Evolutionary conservation across 2,329 filamentous ascomycete genomes (phyloP).

Genomic region (Coniosporium tulheliwenetii): DNA sequence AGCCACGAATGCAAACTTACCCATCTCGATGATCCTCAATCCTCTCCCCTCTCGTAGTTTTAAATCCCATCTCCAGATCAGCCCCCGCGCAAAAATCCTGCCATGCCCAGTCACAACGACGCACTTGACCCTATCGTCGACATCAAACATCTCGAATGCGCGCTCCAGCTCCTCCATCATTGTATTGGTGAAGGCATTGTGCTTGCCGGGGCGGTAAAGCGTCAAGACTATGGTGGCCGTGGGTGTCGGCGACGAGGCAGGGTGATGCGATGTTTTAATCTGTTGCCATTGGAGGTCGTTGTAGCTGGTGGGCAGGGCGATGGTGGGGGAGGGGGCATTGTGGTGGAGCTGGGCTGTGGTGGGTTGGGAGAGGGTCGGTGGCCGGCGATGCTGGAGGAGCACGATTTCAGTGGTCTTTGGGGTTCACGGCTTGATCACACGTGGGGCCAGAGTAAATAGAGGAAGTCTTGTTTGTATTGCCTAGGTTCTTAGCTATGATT

Average conservation of each 20-base stretch:
- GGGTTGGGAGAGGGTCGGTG: too few species aligned
- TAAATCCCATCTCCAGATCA: constrained; percentile 38
- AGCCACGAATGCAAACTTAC: constrained; percentile 14
- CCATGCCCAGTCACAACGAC: constrained; percentile 39
- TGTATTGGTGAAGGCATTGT: constrained; percentile 53
- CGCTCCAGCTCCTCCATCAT: constrained; percentile 47
- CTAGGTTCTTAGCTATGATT: too few species aligned
- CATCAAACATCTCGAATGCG: constrained; percentile 35
- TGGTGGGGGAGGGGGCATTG: constrained; percentile 2
- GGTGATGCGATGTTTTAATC: constrained; percentile 26
- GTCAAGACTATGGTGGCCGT: constrained; percentile 49
- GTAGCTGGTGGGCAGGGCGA: constrained; percentile 22
- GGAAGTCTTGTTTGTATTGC: too few species aligned
- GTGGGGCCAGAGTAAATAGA: too few species aligned
- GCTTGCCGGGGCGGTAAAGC: constrained; percentile 46
- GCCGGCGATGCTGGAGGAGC: too few species aligned
- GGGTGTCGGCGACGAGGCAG: constrained; percentile 30
- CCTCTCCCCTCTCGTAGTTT: constrained; percentile 21
- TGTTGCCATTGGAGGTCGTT: constrained; percentile 21
- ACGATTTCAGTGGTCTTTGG: too few species aligned
- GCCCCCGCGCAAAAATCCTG: constrained; percentile 40
- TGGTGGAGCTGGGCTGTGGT: neutral
- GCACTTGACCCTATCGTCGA: constrained; percentile 38
- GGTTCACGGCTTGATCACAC: too few species aligned
- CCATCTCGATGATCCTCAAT: constrained; percentile 37